These are phyloP conservation scores for Ceratocystis colombiana DNA, from an alignment of 2,329 filamentous ascomycete genomes.

Conservation along the genomic window DNA sequence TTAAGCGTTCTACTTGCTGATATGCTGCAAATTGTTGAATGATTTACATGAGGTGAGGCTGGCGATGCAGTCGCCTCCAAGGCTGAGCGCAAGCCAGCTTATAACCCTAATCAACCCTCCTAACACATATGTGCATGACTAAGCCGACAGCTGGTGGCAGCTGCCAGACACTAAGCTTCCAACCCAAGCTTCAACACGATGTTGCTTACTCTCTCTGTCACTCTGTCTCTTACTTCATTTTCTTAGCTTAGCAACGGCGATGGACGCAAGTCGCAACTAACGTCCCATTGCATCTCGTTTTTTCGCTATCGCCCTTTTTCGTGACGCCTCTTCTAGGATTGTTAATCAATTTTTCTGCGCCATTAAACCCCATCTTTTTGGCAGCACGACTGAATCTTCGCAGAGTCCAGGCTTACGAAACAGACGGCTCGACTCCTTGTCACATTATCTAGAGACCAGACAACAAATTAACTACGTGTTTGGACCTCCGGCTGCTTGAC, in stretches of 20 bases:
- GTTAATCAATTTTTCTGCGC: neutral
- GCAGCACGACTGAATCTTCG: neutral
- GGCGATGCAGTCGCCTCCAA: neutral
- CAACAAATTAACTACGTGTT: neutral
- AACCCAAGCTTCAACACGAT: neutral
- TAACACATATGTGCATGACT: neutral
- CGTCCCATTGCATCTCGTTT: neutral
- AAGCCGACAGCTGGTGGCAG: neutral
- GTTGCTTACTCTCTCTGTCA: neutral
- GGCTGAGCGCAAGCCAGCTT: neutral
- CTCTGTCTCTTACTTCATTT: neutral
- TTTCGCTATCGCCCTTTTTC: neutral
- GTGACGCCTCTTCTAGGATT: too few relatives aligned
- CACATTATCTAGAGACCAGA: neutral
- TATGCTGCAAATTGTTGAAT: neutral
- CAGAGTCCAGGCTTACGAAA: neutral
- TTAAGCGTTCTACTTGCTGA: neutral
- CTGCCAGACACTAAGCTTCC: neutral
- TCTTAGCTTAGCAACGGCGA: neutral
- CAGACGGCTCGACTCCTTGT: neutral
- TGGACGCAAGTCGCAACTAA: neutral
- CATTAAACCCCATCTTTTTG: neutral
- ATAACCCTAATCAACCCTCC: neutral
- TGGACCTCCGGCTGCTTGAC: neutral
- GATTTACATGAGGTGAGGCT: slow-evolving; percentile 5